Conservation (phyloP, 139 green algal species). For the Coelastrella sp. region DNA sequence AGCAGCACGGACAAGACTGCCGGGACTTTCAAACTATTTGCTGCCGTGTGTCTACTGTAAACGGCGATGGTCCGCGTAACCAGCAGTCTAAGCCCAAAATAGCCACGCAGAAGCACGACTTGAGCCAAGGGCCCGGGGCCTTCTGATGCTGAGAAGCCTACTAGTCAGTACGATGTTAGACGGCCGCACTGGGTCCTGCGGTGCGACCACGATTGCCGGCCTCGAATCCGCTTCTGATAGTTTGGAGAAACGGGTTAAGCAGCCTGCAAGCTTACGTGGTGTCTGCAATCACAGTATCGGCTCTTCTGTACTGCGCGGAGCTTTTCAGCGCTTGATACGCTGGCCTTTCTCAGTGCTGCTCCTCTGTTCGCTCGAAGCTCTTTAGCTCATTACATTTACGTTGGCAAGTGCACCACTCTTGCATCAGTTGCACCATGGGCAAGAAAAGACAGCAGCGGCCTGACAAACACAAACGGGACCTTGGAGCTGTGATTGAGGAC, state of each 20-base stretch:
- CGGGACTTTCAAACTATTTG: too few relatives aligned
- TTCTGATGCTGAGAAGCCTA: neutral
- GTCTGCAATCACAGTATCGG: too few relatives aligned
- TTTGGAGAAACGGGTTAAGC: too few relatives aligned
- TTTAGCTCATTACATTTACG: neutral
- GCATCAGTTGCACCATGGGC: neutral
- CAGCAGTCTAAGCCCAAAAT: too few relatives aligned
- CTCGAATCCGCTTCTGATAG: neutral
- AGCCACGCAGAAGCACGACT: neutral
- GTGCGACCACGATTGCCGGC: neutral
- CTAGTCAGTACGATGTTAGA: neutral
- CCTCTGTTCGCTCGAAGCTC: neutral
- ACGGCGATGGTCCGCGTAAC: too few relatives aligned
- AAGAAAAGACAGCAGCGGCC: conserved; percentile 43
- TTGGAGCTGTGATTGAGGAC: conserved; percentile 80
- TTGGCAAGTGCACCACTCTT: neutral
- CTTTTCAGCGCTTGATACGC: too few relatives aligned
- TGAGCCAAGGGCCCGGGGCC: too few relatives aligned
- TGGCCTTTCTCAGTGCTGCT: too few relatives aligned
- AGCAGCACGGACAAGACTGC: too few relatives aligned
- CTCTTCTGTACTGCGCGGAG: too few relatives aligned
- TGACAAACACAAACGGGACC: conserved; percentile 67
- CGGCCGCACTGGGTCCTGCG: neutral
- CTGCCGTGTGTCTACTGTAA: too few relatives aligned
- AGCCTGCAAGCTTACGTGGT: too few relatives aligned